Base-by-base conservation (phyloP, 176 grass and related monocot genomes). In the Luzula sylvatica region DNA sequence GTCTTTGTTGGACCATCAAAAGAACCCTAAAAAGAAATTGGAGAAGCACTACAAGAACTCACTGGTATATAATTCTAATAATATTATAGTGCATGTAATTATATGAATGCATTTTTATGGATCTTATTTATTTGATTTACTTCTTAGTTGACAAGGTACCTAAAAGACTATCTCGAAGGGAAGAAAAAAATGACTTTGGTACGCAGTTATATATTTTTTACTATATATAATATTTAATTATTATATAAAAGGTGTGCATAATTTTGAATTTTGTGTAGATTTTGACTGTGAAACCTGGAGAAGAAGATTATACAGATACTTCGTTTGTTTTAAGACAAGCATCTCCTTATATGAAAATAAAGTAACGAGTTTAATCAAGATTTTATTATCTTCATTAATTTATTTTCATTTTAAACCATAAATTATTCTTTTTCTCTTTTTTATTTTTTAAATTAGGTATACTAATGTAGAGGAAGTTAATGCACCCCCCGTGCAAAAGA, bases 281-380 rank as follows among this genome's bases (percentile, higher is more conserved):
- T 56, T 60, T 95, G 49, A 95, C 72, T n/a, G 79, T 87, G 61
- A 95, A 95, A 75, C 79, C 65, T 26, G 88, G 76, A 20, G 79
- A 87, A 53, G 76, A 84, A 55, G 88, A 95, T 78, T 95, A 87
- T 65, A 42, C 62, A 6, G 88, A 95, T 65, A 78, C 88, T 47
- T 87, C 88, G 52, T 95, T 78, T 87, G 73, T 95, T 46, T 69
- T 95, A 23, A 87, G 88, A 84, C 83, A 95, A 61, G 88, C 88
- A 81, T 87, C 88, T 69, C 88, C 83, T 26, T 95, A 87, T 69
- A 95, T 95, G 88, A 95, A 87, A 95, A 87, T 95, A 66, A 95
- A 77, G 88, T 95, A 87, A 19, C 24, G 22, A 48, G 44, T 40
- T 58, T 48, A 12, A 2, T 63, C 4, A 18, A 19, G 26, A 30